phyloP scores from a whole-genome alignment of 345 rosid genomes.

The Viola odorata region DNA sequence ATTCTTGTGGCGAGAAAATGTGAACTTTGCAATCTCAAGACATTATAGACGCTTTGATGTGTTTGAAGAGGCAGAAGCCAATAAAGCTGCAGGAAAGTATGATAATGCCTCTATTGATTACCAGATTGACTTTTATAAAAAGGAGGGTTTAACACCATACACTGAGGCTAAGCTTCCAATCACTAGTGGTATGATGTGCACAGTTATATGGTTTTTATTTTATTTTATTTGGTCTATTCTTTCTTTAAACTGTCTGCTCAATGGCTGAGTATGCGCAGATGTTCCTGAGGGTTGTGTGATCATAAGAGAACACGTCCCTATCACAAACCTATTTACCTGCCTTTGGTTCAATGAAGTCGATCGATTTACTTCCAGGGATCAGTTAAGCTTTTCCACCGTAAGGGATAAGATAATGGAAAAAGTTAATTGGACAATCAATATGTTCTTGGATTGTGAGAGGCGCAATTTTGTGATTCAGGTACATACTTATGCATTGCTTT shows the following conservation, averaged over 20 bases:
- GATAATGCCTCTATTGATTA: constrained; percentile 71
- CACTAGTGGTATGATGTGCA: constrained; percentile 58
- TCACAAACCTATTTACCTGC: constrained; percentile 73
- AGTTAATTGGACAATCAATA: constrained; percentile 61
- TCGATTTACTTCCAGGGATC: constrained; percentile 86
- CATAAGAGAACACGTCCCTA: constrained; percentile 73
- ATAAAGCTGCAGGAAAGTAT: constrained; percentile 81
- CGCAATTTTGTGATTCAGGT: constrained; percentile 93
- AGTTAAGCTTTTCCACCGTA: constrained; percentile 76
- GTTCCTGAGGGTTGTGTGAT: constrained; percentile 97
- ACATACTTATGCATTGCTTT: constrained; percentile 3
- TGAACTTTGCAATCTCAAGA: constrained; percentile 72
- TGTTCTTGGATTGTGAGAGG: constrained; percentile 92
- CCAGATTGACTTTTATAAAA: constrained; percentile 70
- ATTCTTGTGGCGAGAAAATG: constrained; percentile 75
- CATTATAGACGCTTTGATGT: constrained; percentile 86
- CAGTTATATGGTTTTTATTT: neutral
- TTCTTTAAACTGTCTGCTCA: constrained; percentile 1
- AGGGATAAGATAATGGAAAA: constrained; percentile 74
- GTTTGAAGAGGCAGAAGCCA: constrained; percentile 81
- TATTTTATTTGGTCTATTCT: neutral
- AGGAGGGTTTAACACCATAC: constrained; percentile 78
- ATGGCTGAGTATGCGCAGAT: constrained; percentile 41
- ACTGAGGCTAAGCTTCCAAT: constrained; percentile 73
- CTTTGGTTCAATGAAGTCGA: constrained; percentile 97